A percentile compares a stretch with the other conserved stretches of the same genome.
Evolutionary conservation across 2,329 filamentous ascomycete genomes (phyloP).

Genomic region (Chalaropsis ovoidea): DNA sequence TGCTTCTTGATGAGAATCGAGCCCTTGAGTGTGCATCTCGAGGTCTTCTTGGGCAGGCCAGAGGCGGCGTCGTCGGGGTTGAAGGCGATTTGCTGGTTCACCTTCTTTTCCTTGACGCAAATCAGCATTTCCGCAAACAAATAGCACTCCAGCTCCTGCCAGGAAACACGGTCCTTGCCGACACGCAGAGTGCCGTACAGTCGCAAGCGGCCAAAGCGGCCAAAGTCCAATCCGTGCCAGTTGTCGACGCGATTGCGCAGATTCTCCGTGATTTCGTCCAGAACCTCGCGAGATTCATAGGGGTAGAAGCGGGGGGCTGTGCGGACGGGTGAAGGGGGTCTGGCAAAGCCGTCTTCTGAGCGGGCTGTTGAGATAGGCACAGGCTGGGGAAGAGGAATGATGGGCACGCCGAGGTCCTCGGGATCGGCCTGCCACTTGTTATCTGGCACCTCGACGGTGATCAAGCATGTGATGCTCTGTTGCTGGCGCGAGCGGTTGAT

Average conservation of each 20-base stretch:
- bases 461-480: constrained; percentile 84
- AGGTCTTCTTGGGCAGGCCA: constrained; percentile 50
- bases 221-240: constrained; percentile 93
- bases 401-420: constrained; percentile 59
- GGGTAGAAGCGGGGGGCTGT: constrained; percentile 53
- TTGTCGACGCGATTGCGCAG: constrained; percentile 86
- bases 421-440: constrained; percentile 81
- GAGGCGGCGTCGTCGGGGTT: constrained; percentile 51
- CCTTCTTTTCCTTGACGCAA: constrained; percentile 95
- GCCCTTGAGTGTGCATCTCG: constrained; percentile 82
- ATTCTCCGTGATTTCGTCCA: constrained; percentile 79
- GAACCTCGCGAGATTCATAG: constrained; percentile 63
- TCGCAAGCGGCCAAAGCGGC: constrained; percentile 82
- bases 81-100: constrained; percentile 35
- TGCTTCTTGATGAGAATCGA: constrained; percentile 98
- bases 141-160: constrained; percentile 96
- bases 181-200: constrained; percentile 84
- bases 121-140: constrained; percentile 98
- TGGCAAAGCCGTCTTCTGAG: constrained; percentile 43
- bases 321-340: constrained; percentile 50
- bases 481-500: constrained; percentile 85
- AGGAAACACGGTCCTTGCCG: constrained; percentile 89
- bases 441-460: constrained; percentile 88
- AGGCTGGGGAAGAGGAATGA: constrained; percentile 35
- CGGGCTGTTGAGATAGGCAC: constrained; percentile 30